Evolutionary conservation across 1,284 basidiomycete genomes (phyloP).

Genomic region (Puccinia coronata): DNA sequence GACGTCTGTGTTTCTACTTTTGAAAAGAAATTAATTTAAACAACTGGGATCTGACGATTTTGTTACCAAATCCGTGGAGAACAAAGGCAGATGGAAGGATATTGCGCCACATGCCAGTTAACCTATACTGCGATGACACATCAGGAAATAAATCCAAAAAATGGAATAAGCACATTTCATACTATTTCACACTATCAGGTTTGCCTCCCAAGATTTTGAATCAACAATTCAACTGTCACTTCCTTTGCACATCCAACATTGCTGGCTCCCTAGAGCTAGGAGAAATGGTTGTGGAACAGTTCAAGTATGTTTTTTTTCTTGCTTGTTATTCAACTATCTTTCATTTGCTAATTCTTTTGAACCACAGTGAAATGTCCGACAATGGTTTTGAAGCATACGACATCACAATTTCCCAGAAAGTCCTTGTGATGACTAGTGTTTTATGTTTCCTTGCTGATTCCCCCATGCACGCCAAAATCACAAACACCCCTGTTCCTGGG

Average conservation of each 20-base stretch:
- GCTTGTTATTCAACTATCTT: background rate
- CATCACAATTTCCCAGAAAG: background rate
- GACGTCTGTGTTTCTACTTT: too few species aligned
- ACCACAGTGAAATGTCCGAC: background rate
- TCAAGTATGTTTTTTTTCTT: constrained; percentile 1
- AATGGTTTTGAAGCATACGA: constrained; percentile 26
- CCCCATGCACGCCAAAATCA: constrained; percentile 24
- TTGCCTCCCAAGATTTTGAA: too few species aligned
- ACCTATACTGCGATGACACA: background rate
- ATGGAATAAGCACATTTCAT: too few species aligned
- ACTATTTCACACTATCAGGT: too few species aligned
- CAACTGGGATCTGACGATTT: background rate
- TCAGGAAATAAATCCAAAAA: constrained; percentile 1
- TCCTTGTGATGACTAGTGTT: background rate
- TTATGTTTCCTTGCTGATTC: constrained; percentile 14
- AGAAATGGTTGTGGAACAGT: constrained; percentile 9
- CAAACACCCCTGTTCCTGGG: constrained; percentile 4
- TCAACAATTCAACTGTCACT: too few species aligned
- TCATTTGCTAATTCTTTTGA: background rate
- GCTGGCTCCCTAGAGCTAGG: background rate
- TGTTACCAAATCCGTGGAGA: constrained; percentile 14
- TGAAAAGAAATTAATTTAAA: background rate
- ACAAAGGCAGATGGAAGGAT: background rate
- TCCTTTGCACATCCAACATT: constrained; percentile 25
- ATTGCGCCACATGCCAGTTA: background rate